Evolutionary conservation across 139 green algal species (phyloP).

Genomic region (Axilococcus clingmanii): DNA sequence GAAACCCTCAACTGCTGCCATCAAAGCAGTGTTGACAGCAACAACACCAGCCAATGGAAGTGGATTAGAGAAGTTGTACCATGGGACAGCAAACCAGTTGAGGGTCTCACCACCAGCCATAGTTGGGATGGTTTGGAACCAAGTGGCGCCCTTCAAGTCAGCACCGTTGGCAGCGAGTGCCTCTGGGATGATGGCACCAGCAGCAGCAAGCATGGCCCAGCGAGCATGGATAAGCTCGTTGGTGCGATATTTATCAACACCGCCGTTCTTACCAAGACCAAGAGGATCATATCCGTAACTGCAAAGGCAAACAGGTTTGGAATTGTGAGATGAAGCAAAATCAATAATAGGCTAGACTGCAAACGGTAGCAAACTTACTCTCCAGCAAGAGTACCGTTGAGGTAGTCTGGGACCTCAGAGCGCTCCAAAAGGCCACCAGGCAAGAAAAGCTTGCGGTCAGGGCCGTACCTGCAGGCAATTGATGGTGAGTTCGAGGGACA

Average conservation of each 20-base stretch:
- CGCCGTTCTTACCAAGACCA: constrained; percentile 79
- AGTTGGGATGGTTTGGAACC: constrained; percentile 88
- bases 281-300: constrained; percentile 92
- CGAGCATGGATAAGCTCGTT: constrained; percentile 91
- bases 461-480: constrained; percentile 41
- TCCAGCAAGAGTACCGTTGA: constrained; percentile 79
- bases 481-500: neutral
- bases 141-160: constrained; percentile 74
- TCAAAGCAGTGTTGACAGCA: constrained; percentile 69
- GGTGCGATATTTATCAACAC: constrained; percentile 77
- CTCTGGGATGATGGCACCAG: constrained; percentile 94
- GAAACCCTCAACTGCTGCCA: constrained; percentile 85
- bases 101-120: constrained; percentile 90
- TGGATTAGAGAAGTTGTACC: constrained; percentile 75
- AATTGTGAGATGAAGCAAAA: constrained; percentile 4
- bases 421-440: constrained; percentile 73
- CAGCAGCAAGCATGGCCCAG: constrained; percentile 96
- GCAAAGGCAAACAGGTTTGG: constrained; percentile 2
- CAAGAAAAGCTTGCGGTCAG: constrained; percentile 73
- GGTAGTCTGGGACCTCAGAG: constrained; percentile 69
- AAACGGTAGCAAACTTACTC: constrained; percentile 57
- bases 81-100: constrained; percentile 92
- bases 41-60: constrained; percentile 76
- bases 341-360: neutral
- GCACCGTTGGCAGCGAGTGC: constrained; percentile 83